These are phyloP conservation scores for Barnettozyma sucrosica DNA, from an alignment of 805 yeast genomes.

Conservation along the genomic window DNA sequence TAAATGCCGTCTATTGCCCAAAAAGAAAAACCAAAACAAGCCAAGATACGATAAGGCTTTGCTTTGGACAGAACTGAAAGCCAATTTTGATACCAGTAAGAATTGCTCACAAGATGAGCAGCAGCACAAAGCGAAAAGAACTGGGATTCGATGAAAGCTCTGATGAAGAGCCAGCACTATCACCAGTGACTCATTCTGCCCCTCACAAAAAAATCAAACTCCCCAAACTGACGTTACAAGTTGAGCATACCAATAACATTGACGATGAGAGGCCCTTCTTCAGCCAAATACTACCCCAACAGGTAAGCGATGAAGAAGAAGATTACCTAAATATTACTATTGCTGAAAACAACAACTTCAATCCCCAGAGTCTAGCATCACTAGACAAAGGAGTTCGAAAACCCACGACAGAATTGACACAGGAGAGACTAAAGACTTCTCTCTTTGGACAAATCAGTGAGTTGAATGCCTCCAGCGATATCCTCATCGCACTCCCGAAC, in stretches of 20 bases:
- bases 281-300: background rate
- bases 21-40: too few species aligned
- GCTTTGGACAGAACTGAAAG: too few species aligned
- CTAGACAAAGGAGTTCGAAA: background rate
- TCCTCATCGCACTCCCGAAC: slow-evolving; percentile 5
- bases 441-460: slow-evolving; percentile 17
- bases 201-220: slow-evolving; percentile 9
- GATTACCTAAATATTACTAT: slow-evolving; percentile 28
- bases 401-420: slow-evolving; percentile 4
- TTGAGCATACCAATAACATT: slow-evolving; percentile 2
- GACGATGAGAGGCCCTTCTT: slow-evolving; percentile 8
- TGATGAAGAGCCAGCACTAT: background rate
- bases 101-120: slow-evolving; percentile 4
- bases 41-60: too few species aligned
- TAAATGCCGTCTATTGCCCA: too few species aligned
- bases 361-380: slow-evolving; percentile 4
- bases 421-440: slow-evolving; percentile 14
- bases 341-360: slow-evolving; percentile 11
- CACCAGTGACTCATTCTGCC: background rate
- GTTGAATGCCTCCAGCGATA: background rate
- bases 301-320: slow-evolving; percentile 13
- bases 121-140: slow-evolving; percentile 8
- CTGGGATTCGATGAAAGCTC: slow-evolving; percentile 21
- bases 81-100: too few species aligned
- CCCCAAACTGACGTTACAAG: slow-evolving; percentile 9